Evolutionary conservation across 306 rosid species (phyloP).

Genomic region (Quercus ilex): DNA sequence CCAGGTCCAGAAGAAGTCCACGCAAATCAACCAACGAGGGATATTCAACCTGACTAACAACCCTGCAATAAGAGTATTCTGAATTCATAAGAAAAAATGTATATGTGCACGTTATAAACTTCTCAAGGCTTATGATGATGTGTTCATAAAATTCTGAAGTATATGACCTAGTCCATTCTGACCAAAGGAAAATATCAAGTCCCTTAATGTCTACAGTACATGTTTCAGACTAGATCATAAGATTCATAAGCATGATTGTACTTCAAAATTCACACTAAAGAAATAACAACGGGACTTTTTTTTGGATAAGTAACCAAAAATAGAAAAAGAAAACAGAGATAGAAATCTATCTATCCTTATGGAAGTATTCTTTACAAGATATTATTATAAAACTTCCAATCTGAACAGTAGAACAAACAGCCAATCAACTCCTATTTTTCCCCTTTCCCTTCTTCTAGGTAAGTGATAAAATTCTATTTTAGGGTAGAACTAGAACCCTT

Average conservation of each 20-base stretch:
- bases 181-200: neutral
- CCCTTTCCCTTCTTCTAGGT: neutral
- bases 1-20: slow-evolving; percentile 97
- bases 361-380: neutral
- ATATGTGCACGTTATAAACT: neutral
- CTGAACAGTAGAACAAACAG: neutral
- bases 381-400: neutral
- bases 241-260: neutral
- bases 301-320: too few relatives aligned
- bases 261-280: neutral
- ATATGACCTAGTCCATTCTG: neutral
- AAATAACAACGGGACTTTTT: neutral
- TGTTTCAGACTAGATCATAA: neutral
- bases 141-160: neutral
- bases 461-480: neutral
- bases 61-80: slow-evolving; percentile 64
- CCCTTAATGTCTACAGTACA: neutral
- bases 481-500: neutral
- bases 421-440: neutral
- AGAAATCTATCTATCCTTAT: neutral
- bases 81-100: slow-evolving; percentile 20
- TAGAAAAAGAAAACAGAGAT: neutral
- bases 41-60: slow-evolving; percentile 97
- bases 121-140: neutral
- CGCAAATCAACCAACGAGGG: slow-evolving; percentile 97